Percentiles rank a stretch among this genome's conserved stretches.
These are phyloP conservation scores for Aspergillus aculeatinus DNA, from an alignment of 2,329 filamentous ascomycete species.

Conservation along the genomic window DNA sequence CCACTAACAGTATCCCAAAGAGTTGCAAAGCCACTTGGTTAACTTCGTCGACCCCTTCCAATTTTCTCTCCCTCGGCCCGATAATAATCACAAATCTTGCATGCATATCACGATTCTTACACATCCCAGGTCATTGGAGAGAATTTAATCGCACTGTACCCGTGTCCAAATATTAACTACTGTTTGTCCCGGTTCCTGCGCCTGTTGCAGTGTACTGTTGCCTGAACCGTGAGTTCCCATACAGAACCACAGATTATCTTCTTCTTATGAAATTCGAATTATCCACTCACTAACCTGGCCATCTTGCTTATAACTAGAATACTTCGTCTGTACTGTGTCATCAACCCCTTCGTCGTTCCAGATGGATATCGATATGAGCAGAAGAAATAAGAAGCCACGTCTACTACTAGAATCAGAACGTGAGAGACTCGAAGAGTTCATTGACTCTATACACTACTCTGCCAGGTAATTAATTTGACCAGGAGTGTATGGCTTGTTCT, in stretches of 20 bases:
- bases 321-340: background rate
- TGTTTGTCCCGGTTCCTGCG: background rate
- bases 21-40: conserved; percentile 1
- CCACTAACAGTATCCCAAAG: conserved; percentile 7
- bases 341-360: conserved; percentile 17
- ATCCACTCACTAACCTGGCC: no score
- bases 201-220: background rate
- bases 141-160: no score
- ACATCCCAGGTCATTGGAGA: background rate
- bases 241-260: background rate
- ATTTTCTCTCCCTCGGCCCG: background rate
- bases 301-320: no score
- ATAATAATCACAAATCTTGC: background rate
- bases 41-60: background rate
- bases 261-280: background rate
- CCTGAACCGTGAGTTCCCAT: background rate
- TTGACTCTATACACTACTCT: conserved; percentile 94
- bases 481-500: conserved; percentile 6
- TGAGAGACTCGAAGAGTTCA: conserved; percentile 81
- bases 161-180: no score
- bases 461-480: conserved; percentile 62
- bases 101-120: background rate
- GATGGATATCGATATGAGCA: conserved; percentile 69
- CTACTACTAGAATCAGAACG: conserved; percentile 78
- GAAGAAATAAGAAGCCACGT: conserved; percentile 84